Conservation (phyloP, 192 early-diverging fungal species). For the Paraglomus brasilianum region DNA sequence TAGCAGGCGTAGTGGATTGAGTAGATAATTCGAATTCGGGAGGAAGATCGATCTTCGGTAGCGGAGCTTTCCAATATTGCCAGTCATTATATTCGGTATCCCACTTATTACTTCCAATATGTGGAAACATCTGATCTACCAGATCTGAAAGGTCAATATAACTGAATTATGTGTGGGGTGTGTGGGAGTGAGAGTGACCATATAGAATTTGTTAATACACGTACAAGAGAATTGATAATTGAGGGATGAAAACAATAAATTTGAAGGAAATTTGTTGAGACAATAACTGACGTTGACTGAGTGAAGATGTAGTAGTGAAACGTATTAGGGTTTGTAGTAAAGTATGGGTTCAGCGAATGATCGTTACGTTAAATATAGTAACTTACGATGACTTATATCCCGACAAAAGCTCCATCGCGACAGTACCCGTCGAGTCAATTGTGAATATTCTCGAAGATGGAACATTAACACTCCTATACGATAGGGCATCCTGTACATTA, state of each 20-base stretch:
- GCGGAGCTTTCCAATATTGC: conserved; percentile 72
- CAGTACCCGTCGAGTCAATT: conserved; percentile 86
- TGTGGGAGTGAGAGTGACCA: no score
- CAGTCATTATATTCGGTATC: conserved; percentile 81
- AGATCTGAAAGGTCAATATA: conserved; percentile 86
- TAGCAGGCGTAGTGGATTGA: background rate
- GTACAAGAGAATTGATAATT: no score
- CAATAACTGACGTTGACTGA: conserved; percentile 27
- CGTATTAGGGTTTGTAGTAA: background rate
- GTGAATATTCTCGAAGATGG: conserved; percentile 95
- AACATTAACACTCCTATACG: conserved; percentile 91
- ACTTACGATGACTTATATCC: conserved; percentile 81
- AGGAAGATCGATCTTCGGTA: conserved; percentile 53
- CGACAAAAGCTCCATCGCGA: conserved; percentile 85
- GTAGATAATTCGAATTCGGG: conserved; percentile 22
- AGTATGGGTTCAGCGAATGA: background rate
- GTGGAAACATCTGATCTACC: conserved; percentile 94
- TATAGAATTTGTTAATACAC: no score
- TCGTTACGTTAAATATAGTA: conserved; percentile 1
- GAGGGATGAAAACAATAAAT: no score
- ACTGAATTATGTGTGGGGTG: no score
- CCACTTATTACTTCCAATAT: conserved; percentile 49
- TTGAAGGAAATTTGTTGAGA: conserved; percentile 36
- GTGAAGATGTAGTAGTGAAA: no score
- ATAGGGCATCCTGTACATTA: conserved; percentile 72